Evolutionary conservation across 805 yeast species (phyloP), one percentile per base, ranked within the genome.

Genomic region (Candida bentonensis): DNA sequence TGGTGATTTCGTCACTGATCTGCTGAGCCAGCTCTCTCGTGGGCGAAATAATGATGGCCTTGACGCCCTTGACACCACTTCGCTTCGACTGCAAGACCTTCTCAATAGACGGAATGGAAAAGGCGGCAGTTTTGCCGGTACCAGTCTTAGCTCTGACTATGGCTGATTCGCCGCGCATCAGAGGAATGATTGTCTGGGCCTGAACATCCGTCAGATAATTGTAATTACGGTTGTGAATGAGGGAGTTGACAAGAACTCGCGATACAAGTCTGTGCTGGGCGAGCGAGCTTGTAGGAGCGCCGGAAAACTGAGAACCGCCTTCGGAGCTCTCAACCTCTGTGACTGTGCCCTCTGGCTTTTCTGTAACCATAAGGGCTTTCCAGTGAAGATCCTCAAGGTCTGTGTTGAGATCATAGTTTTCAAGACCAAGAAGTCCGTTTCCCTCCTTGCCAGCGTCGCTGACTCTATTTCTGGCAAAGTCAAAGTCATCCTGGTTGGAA

Each of bases 131-230:
- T 61, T 87, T 87, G 56, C 96, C 96, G 2, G 96, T 87, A 59
- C 96, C 96, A 2, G 96, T 87, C 60, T 85, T 85, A 22, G 96
- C 96, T 55, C 94, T 72, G 30, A 86, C 87, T 21, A 87, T 85
- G 39, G 85, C 68, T 51, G 89, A 88, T 25, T 66, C 63, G 15
- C 68, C 60, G 26, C 94, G 64, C 59, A 89, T 94, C 51, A 92
- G 84, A 0, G 97, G 94, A 0, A 62, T 46, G 41, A 62, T 21
- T 1, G 65, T 60, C 46, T 57, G 61, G 20, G 65, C 66, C 47
- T 62, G 66, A 3, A 62, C 66, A 11, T 64, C 61, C 13, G 65
- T 60, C 45, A 62, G 49, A 41, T 53, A 48, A 28, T 52, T 52
- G 48, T 57, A 62, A 27, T 53, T 51, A 22, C 63, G 53, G 50